Evolutionary conservation across 345 rosid species (phyloP).

Genomic region (Excoecaria agallocha): DNA sequence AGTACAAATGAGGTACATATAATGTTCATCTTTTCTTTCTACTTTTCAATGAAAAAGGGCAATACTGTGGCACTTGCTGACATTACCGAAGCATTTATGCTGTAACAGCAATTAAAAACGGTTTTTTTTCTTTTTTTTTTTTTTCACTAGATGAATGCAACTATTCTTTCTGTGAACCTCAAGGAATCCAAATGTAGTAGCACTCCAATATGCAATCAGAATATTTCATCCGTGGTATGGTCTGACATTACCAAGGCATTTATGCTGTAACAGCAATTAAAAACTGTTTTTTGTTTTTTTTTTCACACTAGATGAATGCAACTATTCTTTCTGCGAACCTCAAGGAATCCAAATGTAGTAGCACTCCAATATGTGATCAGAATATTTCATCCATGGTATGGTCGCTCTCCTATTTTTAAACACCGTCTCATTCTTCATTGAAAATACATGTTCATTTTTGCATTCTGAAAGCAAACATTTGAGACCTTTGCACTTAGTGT

Average conservation of each 20-base stretch:
- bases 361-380: slow-evolving; percentile 14
- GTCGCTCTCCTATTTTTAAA: no score
- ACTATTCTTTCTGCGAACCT: not conserved
- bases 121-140: not conserved
- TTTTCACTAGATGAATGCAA: not conserved
- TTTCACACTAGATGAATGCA: not conserved
- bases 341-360: slow-evolving; percentile 12
- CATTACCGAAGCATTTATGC: not conserved
- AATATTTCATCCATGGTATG: slow-evolving; percentile 10
- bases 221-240: slow-evolving; percentile 5
- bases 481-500: no score
- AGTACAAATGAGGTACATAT: not conserved
- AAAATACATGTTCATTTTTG: no score
- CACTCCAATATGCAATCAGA: slow-evolving; percentile 14
- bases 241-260: not conserved
- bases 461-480: no score
- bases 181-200: slow-evolving; percentile 12
- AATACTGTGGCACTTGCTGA: not conserved
- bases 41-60: no score
- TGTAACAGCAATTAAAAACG: not conserved
- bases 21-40: not conserved
- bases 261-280: not conserved
- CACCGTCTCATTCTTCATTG: no score
- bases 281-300: not conserved
- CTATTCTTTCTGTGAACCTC: not conserved